Evolutionary conservation across 202 grass and related monocot species (phyloP), one percentile per base, ranked within the genome.

Genomic region (Zizania palustris): DNA sequence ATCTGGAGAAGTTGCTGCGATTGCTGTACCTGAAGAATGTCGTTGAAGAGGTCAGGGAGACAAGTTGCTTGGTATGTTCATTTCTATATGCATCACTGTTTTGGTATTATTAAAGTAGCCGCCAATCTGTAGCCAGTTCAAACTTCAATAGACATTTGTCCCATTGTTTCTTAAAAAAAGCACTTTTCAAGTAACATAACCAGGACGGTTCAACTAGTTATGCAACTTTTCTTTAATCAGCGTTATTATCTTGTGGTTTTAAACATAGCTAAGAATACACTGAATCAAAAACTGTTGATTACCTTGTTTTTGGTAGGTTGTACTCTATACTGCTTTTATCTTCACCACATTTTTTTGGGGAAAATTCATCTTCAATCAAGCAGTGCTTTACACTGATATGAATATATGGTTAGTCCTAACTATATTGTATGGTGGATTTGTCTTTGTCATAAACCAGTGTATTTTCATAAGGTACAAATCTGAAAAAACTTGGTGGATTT

Each of bases 1-100:
- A 69, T 97, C 82, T 90, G 94, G 91, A 62, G 94, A 93, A 80
- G 88, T 97, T 82, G 91, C 91, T 53, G 88, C 91, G 48, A 85
- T 97, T 86, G 88, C 82, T 45, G 94, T 93, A 60, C 93, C 94
- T 81, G 86, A 90, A 73, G 91, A 97, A 89, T 97, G 94, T 39
- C 88, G 89, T 50, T 89, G 94, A 71, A 83, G 68, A 66, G 91
- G 94, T 54, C 91, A 92, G 74, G 94, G 94, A 15, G 89, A 93
- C 67, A 97, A 97, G 76, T 83, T 93, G 67, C 89, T 97, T 63
- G 91, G 94, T 97, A 92, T 19, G 84, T 60, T 79, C 50, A 44
- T 46, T 58, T 48, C 67, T 34, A 75, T 11, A 58, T 74, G 60
- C 41, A 74, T 69, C 57, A 16, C 50, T 45, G 19, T 42, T 75